Evolutionary conservation across 2,329 filamentous ascomycete species (phyloP), one percentile per base, ranked within the genome.

Genomic region (Pyrenophora seminiperda): DNA sequence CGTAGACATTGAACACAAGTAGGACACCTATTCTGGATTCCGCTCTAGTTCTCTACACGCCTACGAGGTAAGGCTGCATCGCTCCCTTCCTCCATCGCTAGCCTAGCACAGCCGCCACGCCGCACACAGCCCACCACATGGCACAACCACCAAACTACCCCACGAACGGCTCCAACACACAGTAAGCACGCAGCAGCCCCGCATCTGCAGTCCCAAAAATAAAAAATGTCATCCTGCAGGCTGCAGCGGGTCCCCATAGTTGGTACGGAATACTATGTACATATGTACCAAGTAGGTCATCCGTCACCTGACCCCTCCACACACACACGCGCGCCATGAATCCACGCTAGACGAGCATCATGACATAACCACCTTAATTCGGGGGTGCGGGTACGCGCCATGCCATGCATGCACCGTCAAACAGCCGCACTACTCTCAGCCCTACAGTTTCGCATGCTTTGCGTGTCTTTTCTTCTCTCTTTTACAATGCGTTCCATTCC

Each of bases 161-260:
- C 43, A 34, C 39, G 40, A 51, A 14, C 11, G 27, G 18, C n/a
- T 24, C 15, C 32, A 27, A 22, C 22, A 44, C n/a, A n/a, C n/a
- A n/a, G n/a, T 39, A 40, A 43, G 40, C 47, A 43, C 34, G 20
- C 37, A 29, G 6, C 40, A 14, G 37, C 41, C 31, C 32, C 13
- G 27, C 24, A 30, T 44, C 7, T 24, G n/a, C 22, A 43, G 38
- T 30, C 45, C 58, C 42, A 53, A 56, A 58, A 53, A 56, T 54
- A 61, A 58, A 53, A 56, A 53, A 61, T 19, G 18, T 14, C 41
- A 31, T 33, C 33, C 20, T 43, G 49, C 44, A 55, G 53, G 29
- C 20, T 43, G 49, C 44, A 55, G 53, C 43, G 49, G 48, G 24
- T 27, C 34, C 38, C 32, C 31, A 36, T 30, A 32, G 38, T 27